Evolutionary conservation across 805 yeast genomes (phyloP), one percentile per base, ranked within the genome.

Genomic region (Saccharomycopsis fodiens): DNA sequence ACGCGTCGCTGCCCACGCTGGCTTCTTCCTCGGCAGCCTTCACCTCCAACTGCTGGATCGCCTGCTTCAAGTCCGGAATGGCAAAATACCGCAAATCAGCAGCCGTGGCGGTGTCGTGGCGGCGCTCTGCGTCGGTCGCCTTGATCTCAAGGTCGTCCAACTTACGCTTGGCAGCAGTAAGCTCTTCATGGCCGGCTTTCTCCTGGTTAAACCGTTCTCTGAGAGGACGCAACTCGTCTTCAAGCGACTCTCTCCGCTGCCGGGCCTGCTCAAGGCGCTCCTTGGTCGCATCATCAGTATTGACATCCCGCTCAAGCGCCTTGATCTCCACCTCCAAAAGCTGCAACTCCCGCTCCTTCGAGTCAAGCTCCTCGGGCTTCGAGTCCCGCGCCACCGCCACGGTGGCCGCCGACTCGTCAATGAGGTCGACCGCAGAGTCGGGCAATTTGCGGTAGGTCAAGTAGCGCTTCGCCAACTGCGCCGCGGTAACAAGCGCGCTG

Each of bases 311-410:
- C 67, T 93, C 97, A 56, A 93, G 73, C 1, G 98, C 98, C 60
- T 87, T 86, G 60, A 93, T 91, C 66, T 93, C 98, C 48, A 93
- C 97, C 58, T 91, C 95, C 30, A 93, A 67, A 55, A 93, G 75
- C 62, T 88, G 94, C 41, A 89, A 73, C 67, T 87, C 87, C 65
- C 98, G 85, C 66, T 93, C 98, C 55, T 88, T 76, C 38, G 81
- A 82, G 67, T 93, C 98, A 57, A 93, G 73, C 63, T 88, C 96
- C 65, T 93, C 98, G 1, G 98, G 98, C 62, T 86, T 87, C 2
- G 97, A 91, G 63, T 93, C 98, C 66, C 98, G 79, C 3, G 96
- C 96, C 44, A 93, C 98, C 1, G 97, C 97, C 36, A 93, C 97
- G 46, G 95, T 76, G 2, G 97, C 97, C 37, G 97, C 94, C 4